Evolutionary conservation across 176 grass and related monocot species (phyloP).

Genomic region (Oryza meyeriana): DNA sequence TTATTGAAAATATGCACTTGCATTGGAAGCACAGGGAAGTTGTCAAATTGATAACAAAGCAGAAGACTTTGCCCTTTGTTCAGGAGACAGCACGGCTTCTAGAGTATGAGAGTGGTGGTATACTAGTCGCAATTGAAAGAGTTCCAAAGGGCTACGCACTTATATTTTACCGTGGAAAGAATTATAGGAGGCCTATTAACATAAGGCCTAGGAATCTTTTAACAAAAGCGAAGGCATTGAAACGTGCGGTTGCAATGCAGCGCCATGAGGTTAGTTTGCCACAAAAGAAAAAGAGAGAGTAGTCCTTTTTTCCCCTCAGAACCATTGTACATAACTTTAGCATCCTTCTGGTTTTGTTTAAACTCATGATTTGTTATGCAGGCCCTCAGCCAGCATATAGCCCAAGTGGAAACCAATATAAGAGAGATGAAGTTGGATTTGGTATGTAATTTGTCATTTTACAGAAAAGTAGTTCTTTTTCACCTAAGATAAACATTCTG

Average conservation of each 20-base stretch:
- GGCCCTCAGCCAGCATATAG: conserved; percentile 96
- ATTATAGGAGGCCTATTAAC: conserved; percentile 91
- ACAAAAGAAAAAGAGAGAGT: background rate
- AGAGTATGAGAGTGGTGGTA: conserved; percentile 92
- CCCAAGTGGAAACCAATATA: conserved; percentile 65
- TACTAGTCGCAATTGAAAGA: conserved; percentile 88
- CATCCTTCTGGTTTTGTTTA: conserved; percentile 11
- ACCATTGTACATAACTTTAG: background rate
- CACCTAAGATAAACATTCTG: background rate
- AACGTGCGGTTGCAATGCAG: conserved; percentile 91
- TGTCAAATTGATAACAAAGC: conserved; percentile 92
- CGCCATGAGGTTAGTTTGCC: conserved; percentile 83
- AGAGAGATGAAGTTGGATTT: conserved; percentile 74
- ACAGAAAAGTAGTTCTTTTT: background rate
- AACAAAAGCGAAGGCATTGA: conserved; percentile 93
- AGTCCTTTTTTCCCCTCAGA: background rate
- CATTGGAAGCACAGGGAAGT: conserved; percentile 98
- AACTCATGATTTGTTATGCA: conserved; percentile 41
- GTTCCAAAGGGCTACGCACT: conserved; percentile 83
- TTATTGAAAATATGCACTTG: conserved; percentile 99
- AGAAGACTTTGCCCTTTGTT: conserved; percentile 82
- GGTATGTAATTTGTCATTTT: conserved; percentile 55
- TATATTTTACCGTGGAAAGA: conserved; percentile 96
- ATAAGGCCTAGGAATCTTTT: conserved; percentile 93
- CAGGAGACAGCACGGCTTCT: conserved; percentile 80